Conservation (phyloP, 139 green algal species). For the Picochlorum sp. region DNA sequence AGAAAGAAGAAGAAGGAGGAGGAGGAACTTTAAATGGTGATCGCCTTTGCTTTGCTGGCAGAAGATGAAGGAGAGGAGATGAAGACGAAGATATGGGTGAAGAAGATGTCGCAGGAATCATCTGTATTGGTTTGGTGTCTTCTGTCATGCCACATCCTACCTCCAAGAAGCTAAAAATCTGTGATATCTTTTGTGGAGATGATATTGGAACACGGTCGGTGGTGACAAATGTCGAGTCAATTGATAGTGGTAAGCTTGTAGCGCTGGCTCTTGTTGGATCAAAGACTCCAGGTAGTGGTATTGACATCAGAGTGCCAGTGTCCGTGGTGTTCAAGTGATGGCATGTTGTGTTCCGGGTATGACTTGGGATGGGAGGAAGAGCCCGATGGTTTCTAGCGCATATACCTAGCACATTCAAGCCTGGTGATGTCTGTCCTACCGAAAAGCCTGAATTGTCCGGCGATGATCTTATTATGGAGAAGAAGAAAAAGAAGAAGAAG, state of each 20-base stretch:
- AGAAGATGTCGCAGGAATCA: constrained; percentile 7
- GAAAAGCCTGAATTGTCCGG: constrained; percentile 11
- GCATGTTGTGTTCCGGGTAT: constrained; percentile 74
- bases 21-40: constrained; percentile 30
- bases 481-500: constrained; percentile 47
- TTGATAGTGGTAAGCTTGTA: constrained; percentile 55
- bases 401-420: constrained; percentile 38
- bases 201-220: constrained; percentile 31
- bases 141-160: constrained; percentile 52
- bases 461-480: constrained; percentile 32
- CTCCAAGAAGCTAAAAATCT: constrained; percentile 47
- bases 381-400: constrained; percentile 48
- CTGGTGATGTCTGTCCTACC: constrained; percentile 39
- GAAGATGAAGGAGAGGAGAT: constrained; percentile 34
- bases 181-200: constrained; percentile 37
- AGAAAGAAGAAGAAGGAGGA: background rate
- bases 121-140: constrained; percentile 31
- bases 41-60: constrained; percentile 43
- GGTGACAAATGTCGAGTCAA: constrained; percentile 61
- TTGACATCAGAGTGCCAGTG: constrained; percentile 40
- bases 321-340: constrained; percentile 64
- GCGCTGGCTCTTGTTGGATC: constrained; percentile 55
- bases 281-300: constrained; percentile 46
- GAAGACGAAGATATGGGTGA: constrained; percentile 32
- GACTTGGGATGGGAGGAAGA: constrained; percentile 64